Conservation (phyloP, 75 land plant species). For the Pinus taeda region DNA sequence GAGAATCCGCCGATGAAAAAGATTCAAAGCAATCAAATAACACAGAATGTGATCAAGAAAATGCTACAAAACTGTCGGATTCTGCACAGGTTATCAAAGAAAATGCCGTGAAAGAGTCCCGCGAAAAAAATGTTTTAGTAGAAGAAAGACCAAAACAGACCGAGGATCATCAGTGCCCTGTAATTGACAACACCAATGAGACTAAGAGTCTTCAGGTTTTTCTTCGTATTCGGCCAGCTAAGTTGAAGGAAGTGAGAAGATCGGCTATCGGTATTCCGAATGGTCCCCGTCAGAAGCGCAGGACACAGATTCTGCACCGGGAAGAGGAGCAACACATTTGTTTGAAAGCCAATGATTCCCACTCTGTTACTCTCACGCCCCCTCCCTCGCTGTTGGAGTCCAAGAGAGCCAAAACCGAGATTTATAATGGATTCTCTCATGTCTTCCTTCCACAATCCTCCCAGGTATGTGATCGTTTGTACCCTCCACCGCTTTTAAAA, state of each 20-base stretch:
- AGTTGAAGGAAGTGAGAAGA: slow-evolving; percentile 7
- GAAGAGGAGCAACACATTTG: slow-evolving; percentile 18
- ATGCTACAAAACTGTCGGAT: neutral
- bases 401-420: slow-evolving; percentile 48
- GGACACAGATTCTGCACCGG: slow-evolving; percentile 7
- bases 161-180: neutral
- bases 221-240: slow-evolving; percentile 51
- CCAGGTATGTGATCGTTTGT: slow-evolving; percentile 34
- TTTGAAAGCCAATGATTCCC: slow-evolving; percentile 24
- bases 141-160: neutral
- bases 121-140: neutral
- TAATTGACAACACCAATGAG: neutral
- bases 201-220: slow-evolving; percentile 33
- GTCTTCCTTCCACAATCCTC: slow-evolving; percentile 51
- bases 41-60: neutral
- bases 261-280: slow-evolving; percentile 18
- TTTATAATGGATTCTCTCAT: slow-evolving; percentile 52
- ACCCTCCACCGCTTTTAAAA: neutral
- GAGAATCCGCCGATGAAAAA: neutral
- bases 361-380: slow-evolving; percentile 41
- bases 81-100: neutral
- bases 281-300: neutral
- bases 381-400: slow-evolving; percentile 30
- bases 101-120: neutral
- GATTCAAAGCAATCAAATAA: neutral